Evolutionary conservation across 345 rosid genomes (phyloP), one percentile per base, ranked within the genome.

Genomic region (Cardamine occulta): DNA sequence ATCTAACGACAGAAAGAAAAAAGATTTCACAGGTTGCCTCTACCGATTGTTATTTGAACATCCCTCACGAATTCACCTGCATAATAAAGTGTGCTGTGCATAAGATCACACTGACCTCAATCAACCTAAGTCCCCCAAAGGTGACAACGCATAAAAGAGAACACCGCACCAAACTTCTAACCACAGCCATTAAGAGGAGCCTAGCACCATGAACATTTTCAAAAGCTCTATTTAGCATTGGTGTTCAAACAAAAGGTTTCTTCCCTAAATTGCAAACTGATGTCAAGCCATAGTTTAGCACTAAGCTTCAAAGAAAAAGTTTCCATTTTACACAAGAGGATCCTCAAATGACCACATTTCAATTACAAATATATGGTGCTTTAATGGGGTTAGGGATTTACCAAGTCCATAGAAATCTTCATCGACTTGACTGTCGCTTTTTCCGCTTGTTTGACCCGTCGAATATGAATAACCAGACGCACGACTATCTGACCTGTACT

Each of bases 11-110:
- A 37, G 15, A 64, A 57, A 57, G 39, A 53, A 19, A n/a, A 31
- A 7, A 39, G 48, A 59, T 39, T 72, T 78, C 66, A 48, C 49
- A 65, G n/a, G n/a, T 21, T 72, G 73, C 8, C 34, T 82, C 97
- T 91, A 91, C 96, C 97, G 83, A 91, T 69, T 70, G 96, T 86
- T 78, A 88, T 79, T 84, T 88, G 93, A 79, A 88, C 87, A 86
- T 91, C 96, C 91, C 80, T 88, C 85, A 94, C 74, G 87, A 94
- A 82, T 77, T 86, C 84, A 90, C 96, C 96, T 91, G 97, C 98
- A 94, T 88, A 79, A 87, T 73, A 80, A 88, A 89, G 83, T 68
- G 76, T 78, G 79, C 32, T 74, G 58, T 72, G 75, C 66, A 87
- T 91, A 85, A 88, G 94, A 87, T 82, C 73, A 74, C 66, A 75